phyloP scores from a whole-genome alignment of 202 grass and related monocot species.

The Elaeis oleifera region DNA sequence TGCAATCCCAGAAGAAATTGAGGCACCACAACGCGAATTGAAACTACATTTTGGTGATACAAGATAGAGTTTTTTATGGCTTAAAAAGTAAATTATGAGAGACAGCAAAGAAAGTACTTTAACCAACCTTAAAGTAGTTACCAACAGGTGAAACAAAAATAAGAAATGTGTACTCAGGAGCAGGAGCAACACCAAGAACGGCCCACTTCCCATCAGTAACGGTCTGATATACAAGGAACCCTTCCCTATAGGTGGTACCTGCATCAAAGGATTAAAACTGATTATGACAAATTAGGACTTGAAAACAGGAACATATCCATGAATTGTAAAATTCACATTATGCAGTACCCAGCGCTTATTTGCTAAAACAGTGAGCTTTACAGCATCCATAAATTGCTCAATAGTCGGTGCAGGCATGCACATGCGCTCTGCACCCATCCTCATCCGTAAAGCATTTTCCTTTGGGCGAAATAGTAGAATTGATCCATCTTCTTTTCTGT shows the following conservation, averaged over 20 bases:
- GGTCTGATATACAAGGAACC: constrained; percentile 89
- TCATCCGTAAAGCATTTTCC: constrained; percentile 81
- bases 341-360: constrained; percentile 67
- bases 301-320: not conserved
- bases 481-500: constrained; percentile 70
- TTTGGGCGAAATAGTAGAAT: constrained; percentile 69
- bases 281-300: constrained; percentile 6
- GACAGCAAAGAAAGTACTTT: not conserved
- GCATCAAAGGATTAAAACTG: not conserved
- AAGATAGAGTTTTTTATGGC: no score
- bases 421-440: constrained; percentile 67
- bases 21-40: no score
- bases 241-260: constrained; percentile 82
- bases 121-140: constrained; percentile 91
- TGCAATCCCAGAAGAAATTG: no score
- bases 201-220: constrained; percentile 70
- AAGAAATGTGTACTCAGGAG: constrained; percentile 87
- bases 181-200: constrained; percentile 85
- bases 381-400: constrained; percentile 64
- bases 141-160: constrained; percentile 96
- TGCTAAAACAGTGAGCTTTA: constrained; percentile 73
- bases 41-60: no score
- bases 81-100: not conserved
- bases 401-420: constrained; percentile 78
- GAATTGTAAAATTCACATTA: not conserved